phyloP scores from a whole-genome alignment of 2,329 filamentous ascomycete species.

The Aspergillus tanneri region DNA sequence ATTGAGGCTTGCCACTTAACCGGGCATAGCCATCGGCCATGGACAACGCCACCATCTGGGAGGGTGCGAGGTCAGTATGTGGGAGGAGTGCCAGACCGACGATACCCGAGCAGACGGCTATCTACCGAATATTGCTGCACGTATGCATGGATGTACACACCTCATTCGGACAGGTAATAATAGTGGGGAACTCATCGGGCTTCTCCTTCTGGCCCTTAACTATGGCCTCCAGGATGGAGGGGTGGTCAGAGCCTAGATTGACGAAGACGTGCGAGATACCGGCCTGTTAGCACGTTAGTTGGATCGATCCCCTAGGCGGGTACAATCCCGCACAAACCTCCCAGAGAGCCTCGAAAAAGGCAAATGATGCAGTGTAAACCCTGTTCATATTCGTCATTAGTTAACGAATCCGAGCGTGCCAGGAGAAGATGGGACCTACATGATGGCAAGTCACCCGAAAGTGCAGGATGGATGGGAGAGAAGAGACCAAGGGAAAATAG shows the following conservation, averaged over 20 bases:
- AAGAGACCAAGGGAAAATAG: not conserved
- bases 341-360: slow-evolving; percentile 73
- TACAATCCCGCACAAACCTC: slow-evolving; percentile 46
- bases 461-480: not conserved
- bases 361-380: slow-evolving; percentile 70
- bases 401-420: not conserved
- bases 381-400: slow-evolving; percentile 17
- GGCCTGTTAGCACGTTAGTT: slow-evolving; percentile 33
- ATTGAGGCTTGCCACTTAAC: slow-evolving; percentile 69
- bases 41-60: slow-evolving; percentile 77
- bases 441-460: not conserved
- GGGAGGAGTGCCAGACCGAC: slow-evolving; percentile 13
- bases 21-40: slow-evolving; percentile 81
- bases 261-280: slow-evolving; percentile 55
- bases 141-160: slow-evolving; percentile 49
- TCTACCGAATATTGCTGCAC: slow-evolving; percentile 8
- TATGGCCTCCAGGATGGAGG: slow-evolving; percentile 76
- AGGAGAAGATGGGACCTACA: slow-evolving; percentile 3
- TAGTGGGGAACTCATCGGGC: slow-evolving; percentile 63
- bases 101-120: slow-evolving; percentile 7
- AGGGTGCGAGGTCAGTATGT: slow-evolving; percentile 13
- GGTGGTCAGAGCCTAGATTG: slow-evolving; percentile 60
- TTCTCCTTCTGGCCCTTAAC: slow-evolving; percentile 71
- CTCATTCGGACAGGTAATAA: slow-evolving; percentile 80
- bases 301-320: not conserved